A percentile compares a stretch with the other conserved stretches of the same genome.
These are phyloP conservation scores for Sungouiozyma ichnusensis DNA, from an alignment of 805 yeast species.

Conservation along the genomic window DNA sequence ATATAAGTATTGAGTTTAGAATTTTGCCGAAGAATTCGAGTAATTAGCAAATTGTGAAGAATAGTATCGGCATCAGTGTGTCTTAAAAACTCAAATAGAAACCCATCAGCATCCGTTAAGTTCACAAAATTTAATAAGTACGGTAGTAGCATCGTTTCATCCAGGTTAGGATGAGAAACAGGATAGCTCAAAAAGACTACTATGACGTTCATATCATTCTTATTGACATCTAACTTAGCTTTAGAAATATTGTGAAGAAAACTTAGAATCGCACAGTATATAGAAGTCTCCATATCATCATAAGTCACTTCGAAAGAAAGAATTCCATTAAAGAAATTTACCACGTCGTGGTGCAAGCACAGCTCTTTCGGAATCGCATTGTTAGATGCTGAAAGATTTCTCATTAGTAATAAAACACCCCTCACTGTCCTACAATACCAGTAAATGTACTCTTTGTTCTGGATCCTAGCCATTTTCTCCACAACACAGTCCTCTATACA, in stretches of 20 bases:
- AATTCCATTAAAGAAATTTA: constrained; percentile 7
- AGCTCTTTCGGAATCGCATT: constrained; percentile 22
- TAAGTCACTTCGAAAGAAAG: constrained; percentile 1
- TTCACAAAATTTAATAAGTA: constrained; percentile 16
- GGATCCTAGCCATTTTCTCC: constrained; percentile 1
- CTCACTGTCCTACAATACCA: constrained; percentile 31
- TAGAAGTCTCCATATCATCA: constrained; percentile 16
- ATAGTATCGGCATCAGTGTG: constrained; percentile 8
- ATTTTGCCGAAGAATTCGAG: constrained; percentile 9
- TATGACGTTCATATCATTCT: constrained; percentile 9
- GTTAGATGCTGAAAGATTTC: constrained; percentile 35
- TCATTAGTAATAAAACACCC: constrained; percentile 38
- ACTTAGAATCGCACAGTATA: constrained; percentile 11
- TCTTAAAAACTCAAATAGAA: constrained; percentile 18
- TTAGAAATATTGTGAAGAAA: constrained; percentile 20
- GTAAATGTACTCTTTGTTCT: constrained; percentile 5
- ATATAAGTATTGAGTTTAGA: constrained; percentile 8
- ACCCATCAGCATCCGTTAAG: constrained; percentile 17
- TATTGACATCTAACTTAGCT: constrained; percentile 12
- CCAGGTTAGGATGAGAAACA: constrained; percentile 4
- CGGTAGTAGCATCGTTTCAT: constrained; percentile 10
- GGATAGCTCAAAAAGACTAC: constrained; percentile 18
- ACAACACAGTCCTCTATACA: constrained; percentile 7
- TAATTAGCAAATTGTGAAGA: constrained; percentile 12
- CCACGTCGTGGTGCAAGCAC: constrained; percentile 10